Evolutionary conservation across 2,329 filamentous ascomycete genomes (phyloP).

Genomic region (Fusarium mexicanum): DNA sequence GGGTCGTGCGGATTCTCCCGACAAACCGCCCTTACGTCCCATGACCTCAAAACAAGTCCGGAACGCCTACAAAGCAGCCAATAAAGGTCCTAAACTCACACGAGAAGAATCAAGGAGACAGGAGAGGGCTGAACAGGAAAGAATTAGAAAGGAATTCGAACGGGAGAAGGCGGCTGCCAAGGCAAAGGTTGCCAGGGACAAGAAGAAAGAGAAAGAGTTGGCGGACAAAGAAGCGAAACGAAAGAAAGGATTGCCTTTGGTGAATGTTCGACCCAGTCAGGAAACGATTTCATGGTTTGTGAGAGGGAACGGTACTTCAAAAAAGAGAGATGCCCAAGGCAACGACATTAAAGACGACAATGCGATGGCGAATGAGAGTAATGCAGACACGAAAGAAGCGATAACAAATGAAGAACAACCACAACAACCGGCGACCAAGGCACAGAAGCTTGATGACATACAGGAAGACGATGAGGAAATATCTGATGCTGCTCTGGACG

Average conservation of each 20-base stretch:
- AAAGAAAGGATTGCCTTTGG: conserved; percentile 62
- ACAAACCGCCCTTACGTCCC: conserved; percentile 38
- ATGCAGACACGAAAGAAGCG: not conserved
- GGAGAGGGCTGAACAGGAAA: conserved; percentile 62
- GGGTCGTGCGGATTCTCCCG: conserved; percentile 35
- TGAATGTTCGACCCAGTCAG: conserved; percentile 66
- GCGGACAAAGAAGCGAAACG: conserved; percentile 60
- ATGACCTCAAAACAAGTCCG: conserved; percentile 57
- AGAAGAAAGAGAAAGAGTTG: conserved; percentile 64
- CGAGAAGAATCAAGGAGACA: conserved; percentile 51
- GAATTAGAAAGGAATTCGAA: conserved; percentile 63
- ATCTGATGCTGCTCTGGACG: not conserved
- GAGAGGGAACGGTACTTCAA: conserved; percentile 46
- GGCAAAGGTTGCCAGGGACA: conserved; percentile 62
- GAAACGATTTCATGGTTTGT: conserved; percentile 66
- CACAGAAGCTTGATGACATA: conserved; percentile 11
- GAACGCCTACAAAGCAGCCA: conserved; percentile 51
- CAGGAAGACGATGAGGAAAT: conserved; percentile 28
- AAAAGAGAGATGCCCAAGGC: conserved; percentile 45
- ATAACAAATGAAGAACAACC: not conserved
- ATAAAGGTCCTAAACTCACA: conserved; percentile 50
- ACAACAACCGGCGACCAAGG: not conserved
- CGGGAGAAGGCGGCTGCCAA: conserved; percentile 59
- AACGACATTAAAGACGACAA: conserved; percentile 14
- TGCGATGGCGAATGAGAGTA: not conserved